Base-by-base conservation (phyloP, 2,329 filamentous ascomycete genomes). In the Penicillium brevicompactum region DNA sequence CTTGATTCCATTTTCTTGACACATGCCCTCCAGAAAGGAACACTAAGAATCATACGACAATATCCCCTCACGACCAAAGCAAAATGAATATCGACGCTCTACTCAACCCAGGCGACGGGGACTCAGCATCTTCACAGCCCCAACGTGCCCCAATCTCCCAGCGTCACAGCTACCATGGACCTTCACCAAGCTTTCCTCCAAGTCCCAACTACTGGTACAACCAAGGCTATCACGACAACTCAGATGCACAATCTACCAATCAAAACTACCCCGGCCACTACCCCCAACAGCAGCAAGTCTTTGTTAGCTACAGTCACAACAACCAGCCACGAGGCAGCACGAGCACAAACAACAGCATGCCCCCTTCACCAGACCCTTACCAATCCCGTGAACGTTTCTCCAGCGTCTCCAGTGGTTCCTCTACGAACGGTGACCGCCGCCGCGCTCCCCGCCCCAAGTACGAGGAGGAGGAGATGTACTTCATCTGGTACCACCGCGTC, bases 401-500 rank as follows among this genome's bases (percentile, higher is more conserved):
- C 51, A 76, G 74, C 24, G 74, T 75, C 46, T 75, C 74, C 11
- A 76, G 73, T 61, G 70, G 66, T 50, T 74, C 74, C 18, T 73
- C 70, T 37, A 67, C 54, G 2, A 67, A 67, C 50, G 62, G 67
- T 6, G 74, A 75, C 49, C 70, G 71, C 14, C 74, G 75, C 8
- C 73, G 76, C 4, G 67, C 73, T 5, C 74, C 76, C n/a, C 71
- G 77, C 5, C 76, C 76, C 24, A 78, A 77, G 64, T 80, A 80
- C 64, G 72, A 73, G 43, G 71, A 76, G 49, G 77, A 80, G 65
- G 75, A 80, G 56, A 74, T 74, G 69, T 76, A 76, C 62, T 80
- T 80, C 56, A 78, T 80, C 57, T 80, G 78, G 78, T 80, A 80
- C 60, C 75, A 78, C 63, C 76, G 77, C 7, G 75, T 76, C 24